Evolutionary conservation across 2,329 filamentous ascomycete species (phyloP).

Genomic region (Xylariaceae sp.): DNA sequence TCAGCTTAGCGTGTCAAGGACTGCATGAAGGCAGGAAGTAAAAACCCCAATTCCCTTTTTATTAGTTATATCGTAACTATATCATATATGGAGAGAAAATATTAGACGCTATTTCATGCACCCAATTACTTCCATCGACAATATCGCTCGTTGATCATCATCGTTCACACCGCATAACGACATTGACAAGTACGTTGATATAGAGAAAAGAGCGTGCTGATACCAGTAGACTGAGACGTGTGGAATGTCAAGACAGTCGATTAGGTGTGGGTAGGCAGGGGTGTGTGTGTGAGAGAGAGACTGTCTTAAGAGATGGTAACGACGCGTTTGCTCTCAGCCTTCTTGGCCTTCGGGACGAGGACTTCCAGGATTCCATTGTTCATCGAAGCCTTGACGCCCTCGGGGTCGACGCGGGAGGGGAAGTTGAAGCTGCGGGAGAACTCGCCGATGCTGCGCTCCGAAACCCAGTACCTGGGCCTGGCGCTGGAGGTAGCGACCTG

Average conservation of each 20-base stretch:
- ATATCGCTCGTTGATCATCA: background rate
- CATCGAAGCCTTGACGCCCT: constrained; percentile 62
- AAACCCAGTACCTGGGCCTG: constrained; percentile 68
- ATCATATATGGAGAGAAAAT: background rate
- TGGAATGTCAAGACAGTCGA: background rate
- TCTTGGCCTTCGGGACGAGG: constrained; percentile 66
- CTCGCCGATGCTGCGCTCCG: constrained; percentile 65
- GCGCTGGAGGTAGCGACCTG: constrained; percentile 16
- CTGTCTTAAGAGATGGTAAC: constrained; percentile 46
- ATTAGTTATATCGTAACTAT: background rate
- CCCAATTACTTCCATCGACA: background rate
- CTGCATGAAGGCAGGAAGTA: background rate
- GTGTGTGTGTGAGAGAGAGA: no score
- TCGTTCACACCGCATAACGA: background rate
- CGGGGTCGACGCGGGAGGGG: constrained; percentile 63
- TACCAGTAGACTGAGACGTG: background rate
- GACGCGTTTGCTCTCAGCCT: constrained; percentile 58
- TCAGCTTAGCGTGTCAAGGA: background rate
- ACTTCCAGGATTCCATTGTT: constrained; percentile 67
- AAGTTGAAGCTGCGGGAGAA: constrained; percentile 71
- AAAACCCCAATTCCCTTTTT: background rate
- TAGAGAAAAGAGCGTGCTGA: background rate
- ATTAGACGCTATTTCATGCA: background rate
- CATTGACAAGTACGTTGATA: background rate
- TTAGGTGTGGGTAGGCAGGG: no score